These are phyloP conservation scores for Penicillium maclennaniae DNA, from an alignment of 495 filamentous ascomycete genomes.

Conservation along the genomic window DNA sequence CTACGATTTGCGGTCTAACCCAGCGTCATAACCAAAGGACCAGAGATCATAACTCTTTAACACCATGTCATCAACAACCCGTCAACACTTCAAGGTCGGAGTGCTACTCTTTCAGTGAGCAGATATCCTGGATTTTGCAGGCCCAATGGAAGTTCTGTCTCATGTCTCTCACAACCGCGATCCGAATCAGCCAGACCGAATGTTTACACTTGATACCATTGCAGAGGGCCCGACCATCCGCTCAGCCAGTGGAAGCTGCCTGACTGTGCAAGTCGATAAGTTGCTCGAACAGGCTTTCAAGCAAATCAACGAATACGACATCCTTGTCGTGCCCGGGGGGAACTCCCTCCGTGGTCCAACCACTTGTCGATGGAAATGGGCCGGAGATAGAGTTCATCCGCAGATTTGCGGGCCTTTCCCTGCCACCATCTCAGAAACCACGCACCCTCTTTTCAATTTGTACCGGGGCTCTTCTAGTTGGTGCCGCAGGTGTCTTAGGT, in stretches of 20 bases:
- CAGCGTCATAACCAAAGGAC: not conserved
- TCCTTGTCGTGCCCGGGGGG: conserved; percentile 63
- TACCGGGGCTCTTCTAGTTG: conserved; percentile 70
- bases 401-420: conserved; percentile 25
- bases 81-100: conserved; percentile 28
- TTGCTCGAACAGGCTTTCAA: conserved; percentile 57
- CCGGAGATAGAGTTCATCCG: conserved; percentile 28
- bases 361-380: conserved; percentile 17
- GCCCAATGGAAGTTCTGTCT: conserved; percentile 57
- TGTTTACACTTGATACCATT: conserved; percentile 31
- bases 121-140: conserved; percentile 61
- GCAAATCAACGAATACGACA: conserved; percentile 63
- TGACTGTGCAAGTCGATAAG: conserved; percentile 25
- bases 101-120: conserved; percentile 45
- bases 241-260: conserved; percentile 8
- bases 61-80: conserved; percentile 12
- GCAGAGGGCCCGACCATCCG: conserved; percentile 33
- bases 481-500: conserved; percentile 63
- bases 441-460: conserved; percentile 70
- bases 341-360: conserved; percentile 17
- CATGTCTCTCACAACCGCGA: conserved; percentile 33
- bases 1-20: not conserved
- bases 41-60: conserved; percentile 4
- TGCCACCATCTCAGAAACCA: conserved; percentile 5
- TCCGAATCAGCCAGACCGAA: conserved; percentile 21